A percentile compares a stretch with the other conserved stretches of the same genome.
These are phyloP conservation scores for Pseudoscleropodium purum DNA, from an alignment of 225 moss, liverwort and hornwort genomes.

Conservation along the genomic window DNA sequence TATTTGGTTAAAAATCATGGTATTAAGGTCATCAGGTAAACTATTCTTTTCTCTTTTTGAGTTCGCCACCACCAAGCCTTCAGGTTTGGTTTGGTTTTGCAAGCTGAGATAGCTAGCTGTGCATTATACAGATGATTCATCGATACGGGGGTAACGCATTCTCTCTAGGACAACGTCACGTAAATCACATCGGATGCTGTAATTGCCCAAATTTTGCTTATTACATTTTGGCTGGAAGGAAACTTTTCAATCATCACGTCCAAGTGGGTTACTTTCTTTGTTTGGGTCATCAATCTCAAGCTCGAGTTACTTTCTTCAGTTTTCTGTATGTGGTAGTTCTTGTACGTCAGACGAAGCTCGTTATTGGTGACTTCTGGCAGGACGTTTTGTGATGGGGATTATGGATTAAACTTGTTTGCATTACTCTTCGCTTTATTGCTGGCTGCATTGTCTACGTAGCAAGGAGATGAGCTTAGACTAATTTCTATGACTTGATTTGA, in stretches of 20 bases:
- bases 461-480: not conserved
- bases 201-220: conserved; percentile 30
- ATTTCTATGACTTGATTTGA: not conserved
- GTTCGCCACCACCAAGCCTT: conserved; percentile 10
- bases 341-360: not conserved
- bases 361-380: not conserved
- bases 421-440: not conserved
- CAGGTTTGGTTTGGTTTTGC: conserved; percentile 2
- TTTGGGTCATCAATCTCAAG: not conserved
- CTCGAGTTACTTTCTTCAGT: not conserved
- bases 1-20: conserved; percentile 23
- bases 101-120: conserved; percentile 33
- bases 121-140: conserved; percentile 44
- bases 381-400: not conserved
- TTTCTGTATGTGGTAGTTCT: not conserved
- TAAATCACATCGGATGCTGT: conserved; percentile 18
- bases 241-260: not conserved
- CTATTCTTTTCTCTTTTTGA: conserved; percentile 35
- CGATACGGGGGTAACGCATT: conserved; percentile 15
- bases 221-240: conserved; percentile 17
- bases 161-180: conserved; percentile 19
- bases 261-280: not conserved
- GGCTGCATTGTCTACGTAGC: no score
- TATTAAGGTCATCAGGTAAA: conserved; percentile 47
- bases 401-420: not conserved